phyloP scores from a whole-genome alignment of 176 grass and related monocot genomes.

The Alloteropsis semialata region DNA sequence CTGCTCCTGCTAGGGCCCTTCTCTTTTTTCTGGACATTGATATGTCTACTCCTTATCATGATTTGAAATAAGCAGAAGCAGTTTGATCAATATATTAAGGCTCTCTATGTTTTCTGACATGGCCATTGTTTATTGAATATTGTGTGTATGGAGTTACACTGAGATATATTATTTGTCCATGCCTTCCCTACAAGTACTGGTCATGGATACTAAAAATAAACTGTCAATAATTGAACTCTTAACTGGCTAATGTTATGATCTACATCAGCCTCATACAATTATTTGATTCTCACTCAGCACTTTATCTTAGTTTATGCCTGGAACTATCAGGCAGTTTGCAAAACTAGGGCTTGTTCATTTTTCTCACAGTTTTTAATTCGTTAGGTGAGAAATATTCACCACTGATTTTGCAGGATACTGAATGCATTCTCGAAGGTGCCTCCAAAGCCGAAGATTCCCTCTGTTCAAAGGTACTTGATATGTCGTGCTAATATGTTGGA shows the following conservation, averaged over 20 bases:
- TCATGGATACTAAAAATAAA: background rate
- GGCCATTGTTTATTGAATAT: background rate
- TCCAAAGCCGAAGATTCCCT: constrained; percentile 40
- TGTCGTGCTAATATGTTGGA: background rate
- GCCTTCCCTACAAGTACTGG: background rate
- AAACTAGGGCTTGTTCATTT: background rate
- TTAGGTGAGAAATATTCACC: background rate
- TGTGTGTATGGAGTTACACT: background rate
- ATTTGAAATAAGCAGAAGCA: background rate
- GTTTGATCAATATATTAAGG: background rate
- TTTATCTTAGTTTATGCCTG: background rate
- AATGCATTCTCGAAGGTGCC: constrained; percentile 60
- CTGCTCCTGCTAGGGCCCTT: background rate
- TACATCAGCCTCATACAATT: background rate
- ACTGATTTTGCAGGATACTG: constrained; percentile 42
- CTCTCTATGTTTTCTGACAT: background rate
- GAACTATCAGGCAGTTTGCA: background rate
- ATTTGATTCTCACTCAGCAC: background rate
- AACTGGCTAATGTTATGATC: background rate
- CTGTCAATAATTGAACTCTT: background rate
- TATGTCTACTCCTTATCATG: background rate
- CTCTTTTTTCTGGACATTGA: background rate
- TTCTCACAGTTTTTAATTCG: background rate
- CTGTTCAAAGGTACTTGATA: constrained; percentile 48
- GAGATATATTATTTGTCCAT: background rate